phyloP scores from a whole-genome alignment of 768 basidiomycete species.

The Lactarius vividus region DNA sequence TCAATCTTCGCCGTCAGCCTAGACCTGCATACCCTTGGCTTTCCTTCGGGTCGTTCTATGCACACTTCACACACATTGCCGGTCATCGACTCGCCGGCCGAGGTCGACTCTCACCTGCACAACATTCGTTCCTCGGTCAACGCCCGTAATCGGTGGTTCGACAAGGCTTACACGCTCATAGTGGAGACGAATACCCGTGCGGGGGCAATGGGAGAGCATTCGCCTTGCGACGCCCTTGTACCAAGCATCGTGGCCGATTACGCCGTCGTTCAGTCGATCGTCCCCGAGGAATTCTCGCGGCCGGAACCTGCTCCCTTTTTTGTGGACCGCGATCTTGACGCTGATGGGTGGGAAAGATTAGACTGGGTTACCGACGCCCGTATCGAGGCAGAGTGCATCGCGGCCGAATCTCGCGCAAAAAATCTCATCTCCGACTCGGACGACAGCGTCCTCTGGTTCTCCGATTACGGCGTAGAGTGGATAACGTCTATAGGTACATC shows the following conservation, averaged over 20 bases:
- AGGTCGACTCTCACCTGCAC: slow-evolving; percentile 72
- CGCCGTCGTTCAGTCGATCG: slow-evolving; percentile 66
- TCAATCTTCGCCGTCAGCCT: slow-evolving; percentile 79
- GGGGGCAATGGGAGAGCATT: slow-evolving; percentile 88
- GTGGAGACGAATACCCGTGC: slow-evolving; percentile 85
- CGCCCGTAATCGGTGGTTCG: slow-evolving; percentile 82
- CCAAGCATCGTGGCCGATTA: slow-evolving; percentile 87
- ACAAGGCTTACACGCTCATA: slow-evolving; percentile 80
- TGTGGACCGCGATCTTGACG: slow-evolving; percentile 15
- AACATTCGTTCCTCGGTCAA: slow-evolving; percentile 65
- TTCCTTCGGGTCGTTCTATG: slow-evolving; percentile 33
- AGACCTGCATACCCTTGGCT: slow-evolving; percentile 56
- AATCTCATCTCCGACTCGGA: slow-evolving; percentile 75
- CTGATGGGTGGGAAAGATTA: slow-evolving; percentile 54
- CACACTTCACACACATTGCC: slow-evolving; percentile 6
- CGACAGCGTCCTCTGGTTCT: slow-evolving; percentile 77
- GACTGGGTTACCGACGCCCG: slow-evolving; percentile 72
- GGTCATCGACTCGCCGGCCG: slow-evolving; percentile 28
- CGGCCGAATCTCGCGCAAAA: slow-evolving; percentile 56
- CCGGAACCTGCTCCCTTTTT: slow-evolving; percentile 25
- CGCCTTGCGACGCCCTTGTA: slow-evolving; percentile 84
- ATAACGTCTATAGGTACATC: slow-evolving; percentile 69
- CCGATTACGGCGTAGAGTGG: slow-evolving; percentile 83
- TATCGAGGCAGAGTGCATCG: slow-evolving; percentile 53
- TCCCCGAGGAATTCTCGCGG: slow-evolving; percentile 42